phyloP scores from a whole-genome alignment of 306 rosid genomes.

The Trichosanthes truncata region DNA sequence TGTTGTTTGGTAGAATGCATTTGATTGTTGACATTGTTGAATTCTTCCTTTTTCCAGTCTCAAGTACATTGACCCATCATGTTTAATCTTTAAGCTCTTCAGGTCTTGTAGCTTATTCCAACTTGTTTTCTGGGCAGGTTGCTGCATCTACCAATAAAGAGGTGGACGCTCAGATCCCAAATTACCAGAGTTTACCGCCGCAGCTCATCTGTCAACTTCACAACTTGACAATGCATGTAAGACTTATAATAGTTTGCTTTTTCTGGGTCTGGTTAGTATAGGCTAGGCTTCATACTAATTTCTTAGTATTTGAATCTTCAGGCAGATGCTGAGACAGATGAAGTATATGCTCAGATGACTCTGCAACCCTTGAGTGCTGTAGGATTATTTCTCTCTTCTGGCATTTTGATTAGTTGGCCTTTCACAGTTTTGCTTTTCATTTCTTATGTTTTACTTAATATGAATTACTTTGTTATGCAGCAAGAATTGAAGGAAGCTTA shows the following conservation, averaged over 20 bases:
- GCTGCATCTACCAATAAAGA: constrained; percentile 94
- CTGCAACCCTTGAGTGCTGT: constrained; percentile 87
- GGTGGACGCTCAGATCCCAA: constrained; percentile 81
- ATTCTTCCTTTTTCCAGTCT: background rate
- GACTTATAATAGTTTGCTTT: constrained; percentile 19
- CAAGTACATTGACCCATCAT: background rate
- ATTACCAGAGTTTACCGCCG: constrained; percentile 84
- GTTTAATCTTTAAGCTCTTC: background rate
- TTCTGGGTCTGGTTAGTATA: background rate
- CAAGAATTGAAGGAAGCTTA: constrained; percentile 93
- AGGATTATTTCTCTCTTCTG: constrained; percentile 14
- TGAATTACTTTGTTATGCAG: constrained; percentile 26
- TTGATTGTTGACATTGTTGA: background rate
- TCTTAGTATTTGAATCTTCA: constrained; percentile 27
- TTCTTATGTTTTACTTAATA: background rate
- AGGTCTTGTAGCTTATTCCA: background rate
- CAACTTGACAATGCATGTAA: constrained; percentile 93
- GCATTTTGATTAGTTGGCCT: constrained; percentile 8
- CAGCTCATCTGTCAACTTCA: constrained; percentile 97
- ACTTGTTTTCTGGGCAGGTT: constrained; percentile 38
- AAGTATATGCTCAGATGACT: constrained; percentile 97
- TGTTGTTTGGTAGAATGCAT: background rate
- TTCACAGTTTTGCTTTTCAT: background rate
- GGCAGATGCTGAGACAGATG: constrained; percentile 92
- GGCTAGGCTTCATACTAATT: constrained; percentile 3